Conservation (phyloP, 768 basidiomycete genomes). For the Auricularia heimuer region DNA sequence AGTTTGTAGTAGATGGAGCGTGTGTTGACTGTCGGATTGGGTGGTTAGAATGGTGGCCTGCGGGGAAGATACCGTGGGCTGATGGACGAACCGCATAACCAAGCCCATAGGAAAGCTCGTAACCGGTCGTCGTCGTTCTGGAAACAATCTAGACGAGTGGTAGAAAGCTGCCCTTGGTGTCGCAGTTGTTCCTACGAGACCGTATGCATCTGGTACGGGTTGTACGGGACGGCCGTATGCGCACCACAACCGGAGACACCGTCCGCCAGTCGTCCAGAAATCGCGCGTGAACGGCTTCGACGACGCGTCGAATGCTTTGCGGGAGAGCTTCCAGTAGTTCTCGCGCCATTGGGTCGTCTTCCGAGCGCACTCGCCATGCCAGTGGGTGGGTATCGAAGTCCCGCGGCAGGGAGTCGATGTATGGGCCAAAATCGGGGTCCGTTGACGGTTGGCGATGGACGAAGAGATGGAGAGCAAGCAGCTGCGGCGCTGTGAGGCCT, state of each 20-base stretch:
- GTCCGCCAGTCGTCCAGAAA: conserved; percentile 51
- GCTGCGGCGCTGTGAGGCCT: conserved; percentile 53
- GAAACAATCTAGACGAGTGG: too few species aligned
- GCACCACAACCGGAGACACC: conserved; percentile 15
- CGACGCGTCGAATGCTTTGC: conserved; percentile 29
- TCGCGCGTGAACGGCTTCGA: conserved; percentile 34
- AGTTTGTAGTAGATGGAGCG: conserved; percentile 73
- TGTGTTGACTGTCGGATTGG: conserved; percentile 63
- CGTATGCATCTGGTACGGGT: too few species aligned
- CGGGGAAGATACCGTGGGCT: neutral
- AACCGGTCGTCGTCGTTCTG: neutral
- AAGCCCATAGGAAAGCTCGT: conserved; percentile 70
- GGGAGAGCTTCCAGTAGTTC: conserved; percentile 39
- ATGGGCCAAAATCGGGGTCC: conserved; percentile 60
- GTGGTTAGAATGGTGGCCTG: neutral
- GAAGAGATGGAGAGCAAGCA: conserved; percentile 72
- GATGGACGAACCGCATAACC: conserved; percentile 66
- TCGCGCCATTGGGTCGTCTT: conserved; percentile 11
- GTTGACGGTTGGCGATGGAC: conserved; percentile 48
- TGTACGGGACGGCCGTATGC: neutral
- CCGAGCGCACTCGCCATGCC: conserved; percentile 47
- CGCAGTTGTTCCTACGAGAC: too few species aligned
- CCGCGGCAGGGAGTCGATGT: conserved; percentile 66
- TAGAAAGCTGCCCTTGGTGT: too few species aligned
- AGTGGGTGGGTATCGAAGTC: conserved; percentile 74